Evolutionary conservation across 2,329 filamentous ascomycete species (phyloP).

Genomic region (Penicillium psychrosexuale): DNA sequence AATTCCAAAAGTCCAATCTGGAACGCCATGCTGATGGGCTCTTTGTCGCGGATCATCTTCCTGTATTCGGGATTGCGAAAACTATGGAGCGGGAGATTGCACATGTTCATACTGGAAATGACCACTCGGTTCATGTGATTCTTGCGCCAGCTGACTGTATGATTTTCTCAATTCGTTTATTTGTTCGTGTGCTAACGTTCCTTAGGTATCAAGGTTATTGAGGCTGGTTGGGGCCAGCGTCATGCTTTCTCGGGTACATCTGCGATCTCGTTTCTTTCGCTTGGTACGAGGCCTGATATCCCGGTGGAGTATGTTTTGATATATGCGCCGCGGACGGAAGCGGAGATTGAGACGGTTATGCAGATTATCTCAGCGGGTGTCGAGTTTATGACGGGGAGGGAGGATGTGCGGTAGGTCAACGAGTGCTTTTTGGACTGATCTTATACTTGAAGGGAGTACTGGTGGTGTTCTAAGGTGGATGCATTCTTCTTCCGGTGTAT

Average conservation of each 20-base stretch:
- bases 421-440: not conserved
- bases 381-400: conserved; percentile 29
- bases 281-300: conserved; percentile 16
- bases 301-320: conserved; percentile 33
- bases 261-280: conserved; percentile 59
- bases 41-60: conserved; percentile 26
- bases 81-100: conserved; percentile 66
- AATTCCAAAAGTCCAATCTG: conserved; percentile 22
- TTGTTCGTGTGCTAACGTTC: not conserved
- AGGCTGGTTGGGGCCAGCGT: conserved; percentile 73
- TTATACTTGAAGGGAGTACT: not conserved
- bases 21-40: conserved; percentile 28
- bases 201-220: conserved; percentile 59
- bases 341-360: conserved; percentile 31
- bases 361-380: conserved; percentile 33
- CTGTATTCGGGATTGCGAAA: conserved; percentile 15
- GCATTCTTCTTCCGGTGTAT: not conserved
- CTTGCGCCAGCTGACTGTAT: conserved; percentile 72
- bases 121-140: conserved; percentile 73
- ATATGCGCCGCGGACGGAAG: conserved; percentile 35
- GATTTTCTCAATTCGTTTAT: not conserved
- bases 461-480: not conserved
- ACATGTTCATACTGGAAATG: conserved; percentile 69
- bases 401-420: conserved; percentile 18
- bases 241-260: conserved; percentile 54